Evolutionary conservation across 306 rosid genomes (phyloP), one percentile per base, ranked within the genome.

Genomic region (Castanospermum australe): DNA sequence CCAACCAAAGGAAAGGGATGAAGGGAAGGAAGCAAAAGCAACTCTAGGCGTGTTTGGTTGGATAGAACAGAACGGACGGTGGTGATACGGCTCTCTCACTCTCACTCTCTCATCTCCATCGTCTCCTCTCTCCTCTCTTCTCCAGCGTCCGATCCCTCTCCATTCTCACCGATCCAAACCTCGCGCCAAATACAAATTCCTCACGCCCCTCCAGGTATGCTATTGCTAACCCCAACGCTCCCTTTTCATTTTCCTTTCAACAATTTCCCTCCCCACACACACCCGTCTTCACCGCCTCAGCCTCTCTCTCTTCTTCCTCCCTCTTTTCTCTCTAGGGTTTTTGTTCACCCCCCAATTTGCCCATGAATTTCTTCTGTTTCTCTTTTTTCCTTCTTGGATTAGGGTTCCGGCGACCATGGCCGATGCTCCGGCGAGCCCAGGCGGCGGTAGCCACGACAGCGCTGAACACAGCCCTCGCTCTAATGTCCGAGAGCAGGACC

Each of bases 391-490:
- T 10, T 71, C 11, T 14, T 71, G 51, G 20, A 8, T 30, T 91
- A 89, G 93, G 94, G 81, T 86, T 80, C 80, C 81, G 79, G 63
- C 82, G 55, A 67, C 38, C 22, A 88, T 88, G 95, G 85, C 95
- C 30, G 98, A 91, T 51, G 87, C 54, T 86, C 97, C 93, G 81
- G 71, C 82, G 74, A 93, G 97, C 63, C 98, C 97, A 10, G 87
- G 85, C 77, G 93, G 94, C 5, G 91, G 88, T 1, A 89, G 98
- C 85, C 88, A 83, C 68, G 92, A 91, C 78, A 92, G 97, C 79
- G 97, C 97, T 24, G 96, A 93, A 5, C 93, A 86, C 38, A 93
- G 98, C 64, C 97, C 98, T 6, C 92, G 90, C 25, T 89, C 93
- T 6, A 88, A 82, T 48, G 88, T 89, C 61, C 91, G 91, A 0